Base-by-base conservation (phyloP, 139 green algal species). In the Marvania coccoides region DNA sequence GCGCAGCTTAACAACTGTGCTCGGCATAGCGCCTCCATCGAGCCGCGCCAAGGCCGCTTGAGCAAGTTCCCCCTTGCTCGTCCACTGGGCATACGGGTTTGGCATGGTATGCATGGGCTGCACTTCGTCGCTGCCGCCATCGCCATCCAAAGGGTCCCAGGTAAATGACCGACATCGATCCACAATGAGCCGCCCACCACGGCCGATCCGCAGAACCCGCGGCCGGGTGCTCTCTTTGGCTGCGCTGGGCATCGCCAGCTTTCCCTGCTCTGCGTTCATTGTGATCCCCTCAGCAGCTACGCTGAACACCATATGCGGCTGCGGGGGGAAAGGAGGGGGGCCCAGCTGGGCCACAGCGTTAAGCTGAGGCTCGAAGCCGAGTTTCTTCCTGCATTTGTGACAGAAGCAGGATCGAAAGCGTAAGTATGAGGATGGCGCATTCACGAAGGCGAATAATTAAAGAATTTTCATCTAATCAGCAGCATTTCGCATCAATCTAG, bases 101-200 rank as follows among this genome's bases (percentile, higher is more conserved):
- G 60, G 46, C 54, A 57, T 58, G 34, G 71, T 58, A 30, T 48
- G 65, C 40, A 77, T 40, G 4, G 61, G 70, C 45, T 63, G 58
- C 35, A 19, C 56, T 28, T 42, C 35, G 51, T 34, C 6, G 47
- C 36, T n/a, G 48, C 39, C 3, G 15, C 60, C 36, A 31, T 23
- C 14, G 15, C 30, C 26, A 14, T n/a, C 33, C 29, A 9, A 19
- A 38, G 24, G 19, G 6, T 31, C 39, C 12, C 26, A 14, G 26
- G 62, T 67, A n/a, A 80, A 73, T 3, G 78, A 65, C 1, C 57
- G 36, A 34, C 65, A 73, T 19, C 75, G 69, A 63, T 88, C 82
- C 5, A 86, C 55, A 1, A 85, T 34, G 2, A 87, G 60, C 5
- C 83, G 65, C 6, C 81, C 81, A 26, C 78, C 75, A 2, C 83